Evolutionary conservation across 805 yeast genomes (phyloP), one percentile per base, ranked within the genome.

Genomic region (Lipomyces lipofer): DNA sequence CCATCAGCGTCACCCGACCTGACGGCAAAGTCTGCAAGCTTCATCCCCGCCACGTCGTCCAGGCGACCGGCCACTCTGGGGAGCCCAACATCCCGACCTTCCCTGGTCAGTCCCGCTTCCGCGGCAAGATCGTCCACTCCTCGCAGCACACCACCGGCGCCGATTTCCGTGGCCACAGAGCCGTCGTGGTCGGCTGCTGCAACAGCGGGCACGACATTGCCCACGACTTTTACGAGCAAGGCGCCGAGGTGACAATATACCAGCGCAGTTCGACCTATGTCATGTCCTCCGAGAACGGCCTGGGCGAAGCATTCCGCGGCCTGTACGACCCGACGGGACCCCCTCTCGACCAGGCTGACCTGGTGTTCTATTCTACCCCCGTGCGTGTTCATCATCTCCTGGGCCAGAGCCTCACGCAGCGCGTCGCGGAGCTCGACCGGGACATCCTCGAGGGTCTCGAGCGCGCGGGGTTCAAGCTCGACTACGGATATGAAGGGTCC

Each of bases 31-130:
- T 40, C 17, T 22, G 25, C 17, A 30, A 19, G 42, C 54, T 73
- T 24, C 30, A 58, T 12, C 77, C 77, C 50, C 66, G 64, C 29
- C 77, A 75, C 56, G 33, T 75, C 6, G 70, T 75, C 19, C 69
- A 72, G 68, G 71, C 75, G 33, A 75, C 78, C 4, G 77, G 78
- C 13, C 77, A 73, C 54, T 72, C 77, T 15, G 77, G 78, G 51
- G 77, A 73, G 51, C 75, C 77, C 47, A 73, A 73, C 56, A 66
- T 72, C 49, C 77, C 78, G 25, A 58, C 56, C 28, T 74, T 75
- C 66, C 63, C 64, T 33, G 69, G 68, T 29, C 71, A 73, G 54
- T 70, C 71, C 2, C 52, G 56, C 13, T 75, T 73, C 63, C 65
- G 73, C 59, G 77, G 77, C 21, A 67, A 65, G 46, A 56, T 75